phyloP scores from a whole-genome alignment of 2,329 filamentous ascomycete species.

The Stromatinia cepivora region DNA sequence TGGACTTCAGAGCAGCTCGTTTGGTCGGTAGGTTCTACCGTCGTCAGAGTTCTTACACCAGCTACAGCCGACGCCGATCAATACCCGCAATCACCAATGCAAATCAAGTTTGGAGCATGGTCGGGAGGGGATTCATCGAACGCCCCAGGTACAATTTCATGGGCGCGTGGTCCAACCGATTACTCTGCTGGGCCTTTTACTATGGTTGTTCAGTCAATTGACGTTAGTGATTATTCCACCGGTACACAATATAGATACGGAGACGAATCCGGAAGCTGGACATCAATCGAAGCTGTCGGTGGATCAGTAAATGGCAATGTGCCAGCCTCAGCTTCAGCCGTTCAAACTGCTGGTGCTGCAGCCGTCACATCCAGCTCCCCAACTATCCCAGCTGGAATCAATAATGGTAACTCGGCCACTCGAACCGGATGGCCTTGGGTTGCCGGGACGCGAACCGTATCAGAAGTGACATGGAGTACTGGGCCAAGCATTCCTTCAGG shows the following conservation, averaged over 20 bases:
- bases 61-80: constrained; percentile 68
- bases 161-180: constrained; percentile 84
- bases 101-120: constrained; percentile 90
- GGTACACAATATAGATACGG: constrained; percentile 81
- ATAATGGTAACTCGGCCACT: constrained; percentile 55
- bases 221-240: constrained; percentile 88
- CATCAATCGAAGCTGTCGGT: constrained; percentile 77
- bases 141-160: constrained; percentile 76
- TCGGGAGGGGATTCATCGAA: constrained; percentile 82
- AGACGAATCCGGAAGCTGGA: constrained; percentile 75
- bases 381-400: constrained; percentile 69
- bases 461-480: constrained; percentile 45
- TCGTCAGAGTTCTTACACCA: constrained; percentile 73
- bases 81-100: constrained; percentile 95
- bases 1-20: constrained; percentile 85
- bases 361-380: constrained; percentile 62
- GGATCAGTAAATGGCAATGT: constrained; percentile 71
- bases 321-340: constrained; percentile 43
- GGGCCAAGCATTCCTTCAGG: constrained; percentile 66
- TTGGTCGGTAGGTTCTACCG: constrained; percentile 79
- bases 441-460: constrained; percentile 52
- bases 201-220: constrained; percentile 78
- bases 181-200: constrained; percentile 80
- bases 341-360: constrained; percentile 58
- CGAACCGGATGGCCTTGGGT: constrained; percentile 71